phyloP scores from a whole-genome alignment of 2,329 filamentous ascomycete genomes.

The Talaromyces sp. region DNA sequence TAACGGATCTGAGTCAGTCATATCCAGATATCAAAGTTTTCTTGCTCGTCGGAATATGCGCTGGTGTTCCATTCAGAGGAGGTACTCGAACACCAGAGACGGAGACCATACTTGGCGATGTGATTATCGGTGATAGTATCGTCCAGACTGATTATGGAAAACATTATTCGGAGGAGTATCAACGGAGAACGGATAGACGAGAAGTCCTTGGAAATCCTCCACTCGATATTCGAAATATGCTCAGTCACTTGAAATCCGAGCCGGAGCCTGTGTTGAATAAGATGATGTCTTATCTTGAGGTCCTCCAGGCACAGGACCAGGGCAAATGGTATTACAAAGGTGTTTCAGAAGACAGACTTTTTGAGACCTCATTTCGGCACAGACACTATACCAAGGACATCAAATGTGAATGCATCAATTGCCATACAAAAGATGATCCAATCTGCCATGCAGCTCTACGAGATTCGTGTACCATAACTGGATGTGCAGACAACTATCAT shows the following conservation, averaged over 20 bases:
- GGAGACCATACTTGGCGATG: constrained; percentile 30
- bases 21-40: constrained; percentile 6
- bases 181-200: constrained; percentile 20
- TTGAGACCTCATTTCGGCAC: constrained; percentile 2
- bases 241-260: background rate
- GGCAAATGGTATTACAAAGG: constrained; percentile 2
- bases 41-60: constrained; percentile 12
- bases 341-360: constrained; percentile 1
- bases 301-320: background rate
- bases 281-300: background rate
- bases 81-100: background rate
- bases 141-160: constrained; percentile 29
- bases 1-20: background rate
- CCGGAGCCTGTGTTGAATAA: background rate
- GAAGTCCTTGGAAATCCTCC: constrained; percentile 20
- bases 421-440: background rate
- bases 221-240: constrained; percentile 4
- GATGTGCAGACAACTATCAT: background rate
- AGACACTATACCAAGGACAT: constrained; percentile 4
- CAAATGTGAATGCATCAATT: background rate
- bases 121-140: constrained; percentile 26
- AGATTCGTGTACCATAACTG: background rate
- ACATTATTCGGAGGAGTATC: constrained; percentile 24
- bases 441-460: background rate
- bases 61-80: constrained; percentile 3